Evolutionary conservation across 257 asterid genomes (phyloP).

Genomic region (Coffea canephora): DNA sequence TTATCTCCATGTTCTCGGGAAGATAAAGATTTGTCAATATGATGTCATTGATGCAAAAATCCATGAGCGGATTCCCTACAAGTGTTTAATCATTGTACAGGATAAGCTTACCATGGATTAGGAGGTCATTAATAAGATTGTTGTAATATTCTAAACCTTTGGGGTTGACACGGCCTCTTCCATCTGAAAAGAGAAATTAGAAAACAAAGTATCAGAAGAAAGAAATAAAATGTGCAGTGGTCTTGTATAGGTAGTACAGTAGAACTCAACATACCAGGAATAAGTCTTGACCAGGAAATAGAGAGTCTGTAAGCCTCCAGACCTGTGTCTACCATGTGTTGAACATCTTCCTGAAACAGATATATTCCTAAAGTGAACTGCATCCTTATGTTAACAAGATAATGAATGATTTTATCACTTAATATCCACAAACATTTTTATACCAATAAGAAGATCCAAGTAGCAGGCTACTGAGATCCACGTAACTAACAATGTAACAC

Average conservation of each 20-base stretch:
- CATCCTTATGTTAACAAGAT: background rate
- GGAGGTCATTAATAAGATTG: slow-evolving; percentile 46
- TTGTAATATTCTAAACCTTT: slow-evolving; percentile 53
- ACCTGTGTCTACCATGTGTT: slow-evolving; percentile 18
- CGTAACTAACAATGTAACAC: too few relatives aligned
- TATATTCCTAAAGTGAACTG: background rate
- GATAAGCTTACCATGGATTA: slow-evolving; percentile 32
- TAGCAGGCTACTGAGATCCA: background rate
- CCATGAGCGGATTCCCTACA: background rate
- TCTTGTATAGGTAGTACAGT: background rate
- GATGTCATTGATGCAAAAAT: background rate
- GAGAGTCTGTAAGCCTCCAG: slow-evolving; percentile 35
- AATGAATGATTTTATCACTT: background rate
- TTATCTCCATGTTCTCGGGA: too few relatives aligned
- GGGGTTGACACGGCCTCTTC: slow-evolving; percentile 31
- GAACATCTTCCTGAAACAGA: slow-evolving; percentile 28
- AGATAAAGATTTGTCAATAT: background rate
- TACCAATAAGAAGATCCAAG: background rate
- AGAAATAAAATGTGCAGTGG: background rate
- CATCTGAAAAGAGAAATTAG: slow-evolving; percentile 15
- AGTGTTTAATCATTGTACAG: background rate
- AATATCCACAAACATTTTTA: too few relatives aligned
- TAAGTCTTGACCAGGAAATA: slow-evolving; percentile 29
- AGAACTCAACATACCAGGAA: slow-evolving; percentile 16
- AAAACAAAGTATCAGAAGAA: background rate